Percentiles rank a stretch among this genome's conserved stretches.
These are phyloP conservation scores for Sordariomycetes sp. DNA, from an alignment of 2,329 filamentous ascomycete genomes.

Conservation along the genomic window DNA sequence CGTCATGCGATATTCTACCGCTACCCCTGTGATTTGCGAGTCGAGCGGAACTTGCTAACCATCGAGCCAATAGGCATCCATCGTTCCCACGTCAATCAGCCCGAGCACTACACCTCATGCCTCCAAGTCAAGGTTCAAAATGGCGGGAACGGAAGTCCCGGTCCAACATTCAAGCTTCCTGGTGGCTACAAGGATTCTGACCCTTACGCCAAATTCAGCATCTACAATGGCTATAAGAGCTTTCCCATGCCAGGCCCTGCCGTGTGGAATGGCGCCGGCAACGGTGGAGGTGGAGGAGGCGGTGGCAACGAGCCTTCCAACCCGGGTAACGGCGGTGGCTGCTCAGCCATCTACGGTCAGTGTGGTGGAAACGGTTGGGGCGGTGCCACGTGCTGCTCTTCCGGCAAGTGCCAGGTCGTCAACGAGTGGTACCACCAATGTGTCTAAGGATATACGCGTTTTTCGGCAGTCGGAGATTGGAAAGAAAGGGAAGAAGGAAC, in stretches of 20 bases:
- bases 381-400: constrained; percentile 10
- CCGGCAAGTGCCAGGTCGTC: constrained; percentile 8
- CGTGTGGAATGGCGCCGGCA: constrained; percentile 5
- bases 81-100: constrained; percentile 12
- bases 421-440: constrained; percentile 12
- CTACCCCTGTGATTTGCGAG: too few species aligned
- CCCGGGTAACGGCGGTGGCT: constrained; percentile 1
- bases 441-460: too few species aligned
- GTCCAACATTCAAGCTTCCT: constrained; percentile 17
- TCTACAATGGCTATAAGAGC: constrained; percentile 10
- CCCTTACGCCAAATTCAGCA: constrained; percentile 12
- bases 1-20: too few species aligned
- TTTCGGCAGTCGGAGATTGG: too few species aligned
- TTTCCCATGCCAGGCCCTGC: constrained; percentile 11
- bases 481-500: too few species aligned
- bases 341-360: constrained; percentile 1
- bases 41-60: too few species aligned
- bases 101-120: constrained; percentile 12
- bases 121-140: constrained; percentile 11
- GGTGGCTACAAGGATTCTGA: constrained; percentile 17
- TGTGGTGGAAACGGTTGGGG: constrained; percentile 10
- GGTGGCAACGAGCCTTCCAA: constrained; percentile 1
- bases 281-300: neutral
- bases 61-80: too few species aligned
- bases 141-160: constrained; percentile 10